Conservation (phyloP, 192 early-diverging fungal genomes). For the Funneliformis geosporum region DNA sequence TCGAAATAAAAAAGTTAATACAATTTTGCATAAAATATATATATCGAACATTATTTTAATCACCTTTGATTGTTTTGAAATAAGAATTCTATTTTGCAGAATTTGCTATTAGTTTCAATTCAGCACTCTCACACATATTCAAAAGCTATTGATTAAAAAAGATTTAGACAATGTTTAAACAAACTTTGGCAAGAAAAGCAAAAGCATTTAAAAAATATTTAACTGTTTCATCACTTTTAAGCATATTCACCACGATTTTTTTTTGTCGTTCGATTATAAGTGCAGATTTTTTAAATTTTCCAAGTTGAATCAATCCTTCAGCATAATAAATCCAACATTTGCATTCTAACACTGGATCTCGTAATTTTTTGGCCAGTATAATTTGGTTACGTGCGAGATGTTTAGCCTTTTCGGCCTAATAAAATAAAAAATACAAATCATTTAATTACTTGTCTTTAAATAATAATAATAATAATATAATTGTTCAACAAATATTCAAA, state of each 20-base stretch:
- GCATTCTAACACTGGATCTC: conserved; percentile 42
- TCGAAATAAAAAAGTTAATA: too few species aligned
- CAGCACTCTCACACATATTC: conserved; percentile 18
- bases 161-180: neutral
- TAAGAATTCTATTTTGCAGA: neutral
- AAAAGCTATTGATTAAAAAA: neutral
- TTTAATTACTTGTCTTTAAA: too few species aligned
- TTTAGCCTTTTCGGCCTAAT: conserved; percentile 42
- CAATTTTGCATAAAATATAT: too few species aligned
- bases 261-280: conserved; percentile 35
- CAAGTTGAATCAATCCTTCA: conserved; percentile 43
- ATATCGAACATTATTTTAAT: too few species aligned
- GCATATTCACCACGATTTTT: conserved; percentile 6
- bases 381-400: conserved; percentile 43
- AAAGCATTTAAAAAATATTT: neutral
- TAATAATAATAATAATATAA: neutral
- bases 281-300: conserved; percentile 33
- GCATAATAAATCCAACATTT: conserved; percentile 53
- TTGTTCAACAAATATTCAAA: neutral
- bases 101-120: conserved; percentile 6
- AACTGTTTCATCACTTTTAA: neutral
- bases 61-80: too few species aligned
- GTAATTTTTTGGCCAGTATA: conserved; percentile 37
- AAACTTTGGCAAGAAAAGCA: neutral
- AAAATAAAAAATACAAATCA: neutral